Conservation (phyloP, 345 rosid species). For the Acer negundo region DNA sequence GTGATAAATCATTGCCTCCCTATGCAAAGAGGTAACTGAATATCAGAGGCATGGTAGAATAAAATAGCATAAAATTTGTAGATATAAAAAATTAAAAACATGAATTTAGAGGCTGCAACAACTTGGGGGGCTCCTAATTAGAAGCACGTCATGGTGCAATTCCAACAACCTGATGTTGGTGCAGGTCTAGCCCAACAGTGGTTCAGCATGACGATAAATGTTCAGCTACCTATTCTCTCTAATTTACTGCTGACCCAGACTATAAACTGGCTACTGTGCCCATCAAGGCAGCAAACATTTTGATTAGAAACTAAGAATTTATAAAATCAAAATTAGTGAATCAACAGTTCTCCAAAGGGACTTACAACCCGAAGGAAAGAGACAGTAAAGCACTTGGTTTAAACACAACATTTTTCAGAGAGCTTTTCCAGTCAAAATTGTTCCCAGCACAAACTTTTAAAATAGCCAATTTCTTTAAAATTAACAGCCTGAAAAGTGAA, state of each 20-base stretch:
- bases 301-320: background rate
- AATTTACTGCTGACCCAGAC: background rate
- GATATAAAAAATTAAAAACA: background rate
- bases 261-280: background rate
- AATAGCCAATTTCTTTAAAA: background rate
- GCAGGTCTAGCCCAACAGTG: background rate
- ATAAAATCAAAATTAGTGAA: background rate
- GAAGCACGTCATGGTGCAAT: background rate
- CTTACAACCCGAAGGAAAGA: background rate
- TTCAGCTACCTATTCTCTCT: background rate
- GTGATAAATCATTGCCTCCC: conserved; percentile 45
- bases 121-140: background rate
- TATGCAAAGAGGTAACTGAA: conserved; percentile 25
- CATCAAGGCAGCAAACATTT: background rate
- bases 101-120: background rate
- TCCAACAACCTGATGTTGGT: background rate
- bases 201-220: background rate
- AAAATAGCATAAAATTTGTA: background rate
- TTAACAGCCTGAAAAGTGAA: no score
- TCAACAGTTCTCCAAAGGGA: background rate
- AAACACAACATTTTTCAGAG: background rate
- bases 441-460: background rate
- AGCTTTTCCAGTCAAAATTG: background rate
- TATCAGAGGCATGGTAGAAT: background rate
- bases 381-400: background rate